phyloP scores from a whole-genome alignment of 257 asterid genomes.

The Solanum sitiens region DNA sequence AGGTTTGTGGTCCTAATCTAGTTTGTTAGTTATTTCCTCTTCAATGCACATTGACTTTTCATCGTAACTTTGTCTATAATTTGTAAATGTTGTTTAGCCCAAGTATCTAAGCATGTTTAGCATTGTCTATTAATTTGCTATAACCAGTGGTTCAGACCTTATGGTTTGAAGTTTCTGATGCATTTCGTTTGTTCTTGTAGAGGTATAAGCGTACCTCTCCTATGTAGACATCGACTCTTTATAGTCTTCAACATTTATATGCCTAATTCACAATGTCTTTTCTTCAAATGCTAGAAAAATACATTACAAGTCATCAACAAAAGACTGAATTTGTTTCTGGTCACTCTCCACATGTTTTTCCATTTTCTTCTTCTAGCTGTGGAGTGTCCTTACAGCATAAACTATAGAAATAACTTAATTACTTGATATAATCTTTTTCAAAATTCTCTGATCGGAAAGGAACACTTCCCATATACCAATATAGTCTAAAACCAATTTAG shows the following conservation, averaged over 20 bases:
- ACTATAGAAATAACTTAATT: neutral
- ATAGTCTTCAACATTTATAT: neutral
- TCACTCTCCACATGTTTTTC: neutral
- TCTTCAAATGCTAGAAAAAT: neutral
- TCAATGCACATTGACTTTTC: neutral
- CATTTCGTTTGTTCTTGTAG: neutral
- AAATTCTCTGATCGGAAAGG: neutral
- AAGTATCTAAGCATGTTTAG: neutral
- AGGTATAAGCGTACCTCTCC: neutral
- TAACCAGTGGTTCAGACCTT: neutral
- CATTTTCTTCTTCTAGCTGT: neutral
- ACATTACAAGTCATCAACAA: neutral
- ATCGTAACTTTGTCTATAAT: neutral
- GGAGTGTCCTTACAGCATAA: neutral
- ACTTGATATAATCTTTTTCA: neutral
- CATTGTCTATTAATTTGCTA: neutral
- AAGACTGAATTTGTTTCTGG: neutral
- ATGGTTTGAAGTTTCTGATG: neutral
- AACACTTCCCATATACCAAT: neutral
- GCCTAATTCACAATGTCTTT: neutral
- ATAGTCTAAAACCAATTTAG: neutral
- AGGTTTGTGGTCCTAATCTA: constrained; percentile 30
- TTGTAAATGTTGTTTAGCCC: neutral
- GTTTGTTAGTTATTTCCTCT: neutral
- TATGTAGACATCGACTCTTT: neutral